Base-by-base conservation (phyloP, 2,329 filamentous ascomycete species). In the Dactylellina drechsleri region DNA sequence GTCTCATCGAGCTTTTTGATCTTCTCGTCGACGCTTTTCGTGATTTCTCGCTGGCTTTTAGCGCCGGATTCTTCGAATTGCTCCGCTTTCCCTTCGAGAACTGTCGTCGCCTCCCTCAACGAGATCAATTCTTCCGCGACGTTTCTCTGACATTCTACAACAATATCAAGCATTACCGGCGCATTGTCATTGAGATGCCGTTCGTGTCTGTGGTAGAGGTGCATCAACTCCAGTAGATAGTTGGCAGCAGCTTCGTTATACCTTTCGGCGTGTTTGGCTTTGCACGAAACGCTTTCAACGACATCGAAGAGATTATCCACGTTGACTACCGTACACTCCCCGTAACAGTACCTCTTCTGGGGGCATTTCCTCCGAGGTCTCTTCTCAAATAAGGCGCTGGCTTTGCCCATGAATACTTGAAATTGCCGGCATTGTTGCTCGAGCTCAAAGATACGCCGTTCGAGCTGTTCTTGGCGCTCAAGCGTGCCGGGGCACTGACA, bases 361-460 rank as follows among this genome's bases (percentile, higher is more conserved):
- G 26, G 7, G 7, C 26, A 28, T 7, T 7, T 3, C 26, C 26
- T 28, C 7, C 26, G 26, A 28, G 26, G 26, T 7, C 26, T 28
- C 26, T 28, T 7, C 26, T 7, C 26, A 28, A 28, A 3, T 4
- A 28, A 7, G 7, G 7, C 26, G 26, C 3, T 4, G 3, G 26
- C 26, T 7, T 28, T 28, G 3, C 7, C 26, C 26, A 28, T 28
- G 26, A 28, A 28, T 7, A 4, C 7, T 28, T 28, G 26, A 28
- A 28, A 28, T 28, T 75, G 64, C 50, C 64, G 71, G 26, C 67
- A 64, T 56, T 68, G 71, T 28, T 59, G 53, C 26, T 75, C 71
- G 16, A 75, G 31, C 1, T 47, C 56, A n/a, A n/a, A n/a, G n/a
- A n/a, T n/a, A n/a, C n/a, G n/a, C n/a, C n/a, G n/a, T n/a, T n/a